Base-by-base conservation (phyloP, 768 basidiomycete genomes). In the Rhodotorula kratochvilovae region DNA sequence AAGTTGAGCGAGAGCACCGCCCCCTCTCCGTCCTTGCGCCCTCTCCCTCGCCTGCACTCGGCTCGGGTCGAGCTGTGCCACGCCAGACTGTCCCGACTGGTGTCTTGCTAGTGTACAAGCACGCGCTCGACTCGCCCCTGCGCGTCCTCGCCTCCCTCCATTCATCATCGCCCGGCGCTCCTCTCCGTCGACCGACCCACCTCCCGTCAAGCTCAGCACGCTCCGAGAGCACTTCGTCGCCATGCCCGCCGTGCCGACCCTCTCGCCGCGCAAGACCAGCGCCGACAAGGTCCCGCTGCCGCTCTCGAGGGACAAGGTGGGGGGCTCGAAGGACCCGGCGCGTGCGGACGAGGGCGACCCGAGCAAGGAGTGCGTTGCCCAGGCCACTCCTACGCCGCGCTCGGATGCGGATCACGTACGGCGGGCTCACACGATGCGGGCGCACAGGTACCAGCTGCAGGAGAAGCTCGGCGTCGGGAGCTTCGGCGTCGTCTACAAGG, bases 401-500 rank as follows among this genome's bases (percentile, higher is more conserved):
- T n/a, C n/a, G n/a, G n/a, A n/a, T n/a, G n/a, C n/a, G n/a, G n/a
- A n/a, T n/a, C n/a, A 8, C 23, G 29, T 7, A 31, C 5, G 46
- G 17, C 27, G 33, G 19, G 12, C 43, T 10, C 7, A 1, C 33
- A 17, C 36, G 21, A 16, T 58, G 39, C 36, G 36, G 36, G 11
- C 15, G 4, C 6, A 10, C 65, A 90, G 87, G 76, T 97, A 96
- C 80, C 91, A 90, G 56, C 82, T 98, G 46, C 85, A 94, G 66
- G 92, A 96, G 82, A 97, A 96, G 80, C 85, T 98, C n/a, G 95
- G 95, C 25, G 94, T 92, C 33, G 95, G 95, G 46, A 92, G 90
- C 80, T 99, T 99, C 79, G 95, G 95, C 16, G 90, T 88, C 2
- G 95, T 99, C 66, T 99, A 92, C 87, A 97, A 96, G 83, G 95